Conservation (phyloP, 2,329 filamentous ascomycete genomes). For the Sporothrix sp. region DNA sequence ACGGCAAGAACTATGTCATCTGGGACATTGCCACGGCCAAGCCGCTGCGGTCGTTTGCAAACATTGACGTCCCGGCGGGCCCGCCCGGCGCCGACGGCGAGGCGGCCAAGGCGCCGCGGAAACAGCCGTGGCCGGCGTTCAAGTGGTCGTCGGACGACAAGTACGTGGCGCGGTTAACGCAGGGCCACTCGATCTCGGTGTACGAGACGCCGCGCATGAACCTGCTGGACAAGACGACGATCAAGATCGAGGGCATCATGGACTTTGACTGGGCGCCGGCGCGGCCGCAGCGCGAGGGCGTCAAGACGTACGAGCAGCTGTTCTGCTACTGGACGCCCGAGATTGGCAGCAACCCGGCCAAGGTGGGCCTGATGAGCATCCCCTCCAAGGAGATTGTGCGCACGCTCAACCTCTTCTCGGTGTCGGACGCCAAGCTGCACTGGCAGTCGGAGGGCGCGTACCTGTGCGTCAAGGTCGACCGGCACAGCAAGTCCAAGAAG, state of each 20-base stretch:
- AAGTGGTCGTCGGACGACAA: constrained; percentile 98
- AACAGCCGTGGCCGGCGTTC: constrained; percentile 97
- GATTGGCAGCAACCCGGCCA: constrained; percentile 93
- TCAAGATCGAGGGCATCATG: constrained; percentile 94
- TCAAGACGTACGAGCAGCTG: constrained; percentile 90
- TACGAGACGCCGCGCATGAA: constrained; percentile 84
- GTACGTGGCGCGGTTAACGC: constrained; percentile 87
- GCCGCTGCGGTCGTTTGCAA: constrained; percentile 86
- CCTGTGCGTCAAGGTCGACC: constrained; percentile 95
- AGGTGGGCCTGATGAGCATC: constrained; percentile 92
- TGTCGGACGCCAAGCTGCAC: constrained; percentile 94
- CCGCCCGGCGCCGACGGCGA: constrained; percentile 41
- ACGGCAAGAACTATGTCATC: constrained; percentile 98
- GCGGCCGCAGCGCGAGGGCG: constrained; percentile 66
- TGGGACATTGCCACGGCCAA: constrained; percentile 91
- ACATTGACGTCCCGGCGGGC: constrained; percentile 63
- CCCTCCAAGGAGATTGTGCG: constrained; percentile 90
- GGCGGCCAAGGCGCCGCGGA: constrained; percentile 58
- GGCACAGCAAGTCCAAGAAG: constrained; percentile 98
- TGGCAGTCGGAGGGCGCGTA: constrained; percentile 95
- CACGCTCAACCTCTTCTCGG: constrained; percentile 94
- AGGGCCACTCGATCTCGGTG: constrained; percentile 86
- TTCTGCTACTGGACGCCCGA: constrained; percentile 99
- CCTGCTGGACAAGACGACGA: constrained; percentile 80
- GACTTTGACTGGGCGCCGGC: constrained; percentile 98